These are phyloP conservation scores for Cadophora sp. DNA, from an alignment of 2,329 filamentous ascomycete species.

Conservation along the genomic window DNA sequence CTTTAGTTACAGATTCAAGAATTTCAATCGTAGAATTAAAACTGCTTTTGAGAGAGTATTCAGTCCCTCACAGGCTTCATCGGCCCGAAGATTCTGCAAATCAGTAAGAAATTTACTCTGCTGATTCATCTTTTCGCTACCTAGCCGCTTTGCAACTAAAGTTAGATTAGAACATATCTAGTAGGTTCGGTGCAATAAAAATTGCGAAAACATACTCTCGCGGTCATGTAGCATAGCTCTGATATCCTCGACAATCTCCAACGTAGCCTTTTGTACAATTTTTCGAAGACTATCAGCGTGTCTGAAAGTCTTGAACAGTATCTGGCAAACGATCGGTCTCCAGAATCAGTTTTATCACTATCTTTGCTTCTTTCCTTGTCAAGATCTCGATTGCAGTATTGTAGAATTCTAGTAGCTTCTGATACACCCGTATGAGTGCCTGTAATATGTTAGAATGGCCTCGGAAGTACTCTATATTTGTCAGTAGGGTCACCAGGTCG, in stretches of 20 bases:
- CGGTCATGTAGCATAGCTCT: conserved; percentile 6
- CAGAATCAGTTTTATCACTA: conserved; percentile 9
- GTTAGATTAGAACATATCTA: conserved; percentile 1
- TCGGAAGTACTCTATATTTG: conserved; percentile 20
- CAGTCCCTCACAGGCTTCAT: conserved; percentile 11
- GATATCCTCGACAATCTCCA: conserved; percentile 11
- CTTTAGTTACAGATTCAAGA: too few relatives aligned
- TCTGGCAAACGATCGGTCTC: conserved; percentile 10
- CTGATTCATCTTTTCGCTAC: conserved; percentile 11
- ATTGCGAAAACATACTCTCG: conserved; percentile 2
- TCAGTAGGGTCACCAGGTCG: conserved; percentile 19
- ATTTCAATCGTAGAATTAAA: too few relatives aligned
- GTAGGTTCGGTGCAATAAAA: not conserved
- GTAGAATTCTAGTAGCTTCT: conserved; percentile 11
- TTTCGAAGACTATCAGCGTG: conserved; percentile 10
- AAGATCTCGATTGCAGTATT: conserved; percentile 10
- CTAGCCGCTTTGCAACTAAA: conserved; percentile 15
- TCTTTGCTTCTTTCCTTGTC: conserved; percentile 10
- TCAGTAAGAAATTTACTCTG: conserved; percentile 14
- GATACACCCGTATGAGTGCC: conserved; percentile 11
- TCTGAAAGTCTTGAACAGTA: conserved; percentile 9
- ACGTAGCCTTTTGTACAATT: conserved; percentile 7
- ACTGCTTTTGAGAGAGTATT: too few relatives aligned
- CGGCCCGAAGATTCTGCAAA: conserved; percentile 1
- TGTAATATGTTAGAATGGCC: conserved; percentile 14